These are phyloP conservation scores for Citrus glauca DNA, from an alignment of 345 rosid genomes.

Conservation along the genomic window DNA sequence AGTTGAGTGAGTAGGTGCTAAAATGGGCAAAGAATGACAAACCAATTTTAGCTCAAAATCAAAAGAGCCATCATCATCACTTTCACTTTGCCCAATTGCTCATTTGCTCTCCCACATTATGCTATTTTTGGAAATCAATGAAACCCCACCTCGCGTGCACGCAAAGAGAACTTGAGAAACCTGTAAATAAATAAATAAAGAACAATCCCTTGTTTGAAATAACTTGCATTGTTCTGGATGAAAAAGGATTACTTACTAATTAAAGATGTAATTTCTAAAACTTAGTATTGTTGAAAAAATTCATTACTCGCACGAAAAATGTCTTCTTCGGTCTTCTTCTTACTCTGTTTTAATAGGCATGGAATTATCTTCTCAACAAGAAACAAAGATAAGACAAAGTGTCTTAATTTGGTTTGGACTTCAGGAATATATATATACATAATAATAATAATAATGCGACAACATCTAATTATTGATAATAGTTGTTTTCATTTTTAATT, in stretches of 20 bases:
- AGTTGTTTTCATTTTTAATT: too few relatives aligned
- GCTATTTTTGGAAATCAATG: slow-evolving; percentile 1
- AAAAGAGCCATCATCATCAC: slow-evolving; percentile 22
- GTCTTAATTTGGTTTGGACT: too few relatives aligned
- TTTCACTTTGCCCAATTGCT: neutral
- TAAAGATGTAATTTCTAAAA: too few relatives aligned
- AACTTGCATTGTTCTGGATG: too few relatives aligned
- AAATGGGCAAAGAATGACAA: neutral
- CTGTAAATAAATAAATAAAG: neutral
- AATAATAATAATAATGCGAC: too few relatives aligned
- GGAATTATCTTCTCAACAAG: neutral
- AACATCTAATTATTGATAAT: too few relatives aligned
- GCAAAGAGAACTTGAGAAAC: slow-evolving; percentile 3
- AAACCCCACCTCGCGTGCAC: slow-evolving; percentile 33
- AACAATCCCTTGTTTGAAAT: too few relatives aligned
- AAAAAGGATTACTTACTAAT: too few relatives aligned
- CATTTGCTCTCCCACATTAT: neutral
- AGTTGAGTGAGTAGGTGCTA: neutral
- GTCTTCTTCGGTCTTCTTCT: too few relatives aligned
- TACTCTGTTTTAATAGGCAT: neutral
- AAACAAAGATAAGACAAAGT: neutral
- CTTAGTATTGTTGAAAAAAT: too few relatives aligned
- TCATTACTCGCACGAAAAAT: too few relatives aligned
- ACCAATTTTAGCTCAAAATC: neutral
- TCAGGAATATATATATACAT: too few relatives aligned